A percentile compares a stretch with the other conserved stretches of the same genome.
Conservation (phyloP, 371 early-diverging fungal species). For the Mortierella sp. region DNA sequence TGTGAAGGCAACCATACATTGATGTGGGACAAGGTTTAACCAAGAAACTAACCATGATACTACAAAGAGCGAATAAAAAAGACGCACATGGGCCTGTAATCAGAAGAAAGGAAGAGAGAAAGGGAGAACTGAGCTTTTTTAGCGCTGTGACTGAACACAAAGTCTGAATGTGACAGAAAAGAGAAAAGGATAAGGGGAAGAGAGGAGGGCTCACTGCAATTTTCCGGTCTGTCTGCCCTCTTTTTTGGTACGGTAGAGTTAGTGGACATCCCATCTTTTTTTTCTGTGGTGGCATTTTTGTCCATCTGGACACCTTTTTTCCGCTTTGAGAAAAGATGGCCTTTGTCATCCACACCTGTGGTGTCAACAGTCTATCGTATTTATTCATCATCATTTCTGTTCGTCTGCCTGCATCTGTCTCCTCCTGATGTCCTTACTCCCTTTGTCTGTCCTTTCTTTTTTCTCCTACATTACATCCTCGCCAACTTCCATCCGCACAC, state of each 20-base stretch:
- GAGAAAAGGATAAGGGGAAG: not conserved
- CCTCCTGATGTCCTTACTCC: not conserved
- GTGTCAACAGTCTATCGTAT: not conserved
- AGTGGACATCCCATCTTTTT: not conserved
- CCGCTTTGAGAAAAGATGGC: not conserved
- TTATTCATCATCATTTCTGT: not conserved
- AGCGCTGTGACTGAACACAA: not conserved
- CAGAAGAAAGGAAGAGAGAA: not conserved
- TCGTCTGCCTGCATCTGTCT: not conserved
- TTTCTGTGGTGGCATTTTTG: not conserved
- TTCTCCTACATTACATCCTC: not conserved
- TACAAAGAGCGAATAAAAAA: not conserved
- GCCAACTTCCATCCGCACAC: not conserved
- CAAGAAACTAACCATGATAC: not conserved
- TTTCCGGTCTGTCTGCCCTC: conserved; percentile 1
- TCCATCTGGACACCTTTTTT: not conserved
- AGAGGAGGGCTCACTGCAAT: conserved; percentile 8
- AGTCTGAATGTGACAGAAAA: not conserved
- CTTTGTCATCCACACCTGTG: not conserved
- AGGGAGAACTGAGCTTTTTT: conserved; percentile 5
- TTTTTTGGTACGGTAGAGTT: not conserved
- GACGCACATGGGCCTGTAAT: not conserved
- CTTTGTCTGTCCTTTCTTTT: not conserved
- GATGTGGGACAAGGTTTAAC: conserved; percentile 1
- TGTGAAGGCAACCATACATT: not conserved